Base-by-base conservation (phyloP, 345 rosid genomes). In the Eucalyptus sp. region DNA sequence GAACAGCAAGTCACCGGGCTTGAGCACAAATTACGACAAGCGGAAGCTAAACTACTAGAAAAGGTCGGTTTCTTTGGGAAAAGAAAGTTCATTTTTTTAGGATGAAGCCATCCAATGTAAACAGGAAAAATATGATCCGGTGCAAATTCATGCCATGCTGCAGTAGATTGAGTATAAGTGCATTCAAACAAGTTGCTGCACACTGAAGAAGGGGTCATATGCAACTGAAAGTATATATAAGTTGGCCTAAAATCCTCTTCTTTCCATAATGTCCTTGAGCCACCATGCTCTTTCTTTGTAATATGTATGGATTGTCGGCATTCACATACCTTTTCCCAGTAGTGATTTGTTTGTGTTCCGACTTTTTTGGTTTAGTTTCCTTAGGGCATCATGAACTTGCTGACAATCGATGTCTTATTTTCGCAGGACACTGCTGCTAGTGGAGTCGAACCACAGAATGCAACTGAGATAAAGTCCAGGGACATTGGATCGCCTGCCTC, bases 1-100 rank as follows among this genome's bases (percentile, higher is more conserved):
- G 96, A 95, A 90, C 91, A 93, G 68, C 92, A 92, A 89, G 89
- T 96, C 64, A 94, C 93, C 86, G 98, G 95, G 87, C 96, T 97
- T 86, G 93, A 94, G 92, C 94, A 94, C 91, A 96, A 96, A 93
- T 88, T 96, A 93, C 95, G 94, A 88, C 89, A 90, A 12, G 92
- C 95, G 13, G 93, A 95, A 87, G 93, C 95, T 83, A 95, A 95
- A 91, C 88, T 90, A 87, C 56, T 88, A 50, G 90, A 92, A 51
- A 94, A 97, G 98, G 99, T 94, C 22, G 89, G 97, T 89, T 91
- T 88, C 43, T 89, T 48, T 66, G 6, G 7, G 11, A 43, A 87
- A 64, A 48, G 3, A 27, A 4, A 13, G 18, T 5, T 79, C 15
- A 51, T 43, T 60, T 62, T 29, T 60, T 5, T 37, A 37, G 48